Base-by-base conservation (phyloP, 2,329 filamentous ascomycete genomes). In the Cytospora leucostoma region DNA sequence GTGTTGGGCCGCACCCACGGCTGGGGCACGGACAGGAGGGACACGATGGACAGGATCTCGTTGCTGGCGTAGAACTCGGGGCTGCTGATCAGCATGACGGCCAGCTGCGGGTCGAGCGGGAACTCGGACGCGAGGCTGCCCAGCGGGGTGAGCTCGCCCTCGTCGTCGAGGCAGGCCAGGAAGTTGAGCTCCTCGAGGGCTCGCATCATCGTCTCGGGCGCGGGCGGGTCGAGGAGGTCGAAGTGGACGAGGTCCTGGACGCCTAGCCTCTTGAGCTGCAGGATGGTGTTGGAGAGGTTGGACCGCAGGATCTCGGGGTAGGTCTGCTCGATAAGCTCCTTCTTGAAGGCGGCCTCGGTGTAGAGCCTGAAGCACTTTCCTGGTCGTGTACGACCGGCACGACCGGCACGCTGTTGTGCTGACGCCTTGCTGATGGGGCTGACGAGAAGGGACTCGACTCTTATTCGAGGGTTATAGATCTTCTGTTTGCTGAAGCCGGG, bases 401-500 rank as follows among this genome's bases (percentile, higher is more conserved):
- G 94, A 90, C 96, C 96, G 67, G 96, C 96, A 75, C 96, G 86
- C 79, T 99, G 95, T 75, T 97, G 92, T 11, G 96, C 95, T 1
- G 95, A 98, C 32, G 95, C 95, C 76, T 97, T 98, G 64, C 93
- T 98, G 70, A 99, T 98, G 27, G 95, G 93, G 3, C 95, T 97
- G 6, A 99, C 94, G n/a, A 99, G 83, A 8, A 99, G 84, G 1
- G 95, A 98, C 78, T 99, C 95, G 68, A 99, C 93, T 76, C 95
- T 88, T 70, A 97, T 96, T 66, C 95, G 88, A 27, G 95, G 94
- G 76, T 99, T 98, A 82, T 98, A 99, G 67, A 98, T 95, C 78
- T 98, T 99, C 73, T 99, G 95, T 80, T 99, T 99, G 80, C 93
- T 97, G 81, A 99, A 99, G 40, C 95, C 95, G 2, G 95, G 94